Base-by-base conservation (phyloP, 129 eudicot genomes). In the Arctium lappa region DNA sequence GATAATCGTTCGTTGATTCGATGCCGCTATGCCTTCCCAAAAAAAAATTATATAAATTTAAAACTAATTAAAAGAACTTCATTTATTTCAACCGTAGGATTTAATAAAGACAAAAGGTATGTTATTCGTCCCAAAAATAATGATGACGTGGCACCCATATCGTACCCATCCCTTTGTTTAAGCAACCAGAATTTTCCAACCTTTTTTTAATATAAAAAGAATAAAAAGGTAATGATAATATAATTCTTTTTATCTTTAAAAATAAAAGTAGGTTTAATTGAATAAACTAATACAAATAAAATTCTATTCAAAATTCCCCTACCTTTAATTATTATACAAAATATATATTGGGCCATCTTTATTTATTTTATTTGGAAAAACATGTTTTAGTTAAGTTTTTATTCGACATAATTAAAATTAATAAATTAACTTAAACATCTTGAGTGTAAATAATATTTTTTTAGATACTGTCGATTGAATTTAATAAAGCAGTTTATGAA, bases 271-370 rank as follows among this genome's bases (percentile, higher is more conserved):
- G 80, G 80, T 30, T 40, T 70, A 50, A 29, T 50, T 65, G 72
- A 74, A 62, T 79, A 79, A 63, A 65, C 30, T 79, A 84, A 73
- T 62, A 66, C 74, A 79, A 63, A 60, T n/a, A 74, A 60, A 84
- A 84, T 84, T 79, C 87, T 65, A 79, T 79, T 76, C 84, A 73
- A 73, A 84, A 79, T 79, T 84, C 87, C 65, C 71, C 80, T 79
- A 27, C 84, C 68, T 79, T 71, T 46, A 6, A 69, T 42, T 42
- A 46, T 70, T 33, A 80, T 12, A 72, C 39, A 72, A 70, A 80
- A 11, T 2, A 1, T 1, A 33, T 33, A 33, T 33, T 6, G 65
- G 56, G 33, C 46, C 18, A 5, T 42, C 42, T 30, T 69, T 79
- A 69, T 46, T 40, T 16, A 32, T 31, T 80, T 40, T 37, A 29